Evolutionary conservation across 2,329 filamentous ascomycete genomes (phyloP).

Genomic region (Aspergillus awamori): DNA sequence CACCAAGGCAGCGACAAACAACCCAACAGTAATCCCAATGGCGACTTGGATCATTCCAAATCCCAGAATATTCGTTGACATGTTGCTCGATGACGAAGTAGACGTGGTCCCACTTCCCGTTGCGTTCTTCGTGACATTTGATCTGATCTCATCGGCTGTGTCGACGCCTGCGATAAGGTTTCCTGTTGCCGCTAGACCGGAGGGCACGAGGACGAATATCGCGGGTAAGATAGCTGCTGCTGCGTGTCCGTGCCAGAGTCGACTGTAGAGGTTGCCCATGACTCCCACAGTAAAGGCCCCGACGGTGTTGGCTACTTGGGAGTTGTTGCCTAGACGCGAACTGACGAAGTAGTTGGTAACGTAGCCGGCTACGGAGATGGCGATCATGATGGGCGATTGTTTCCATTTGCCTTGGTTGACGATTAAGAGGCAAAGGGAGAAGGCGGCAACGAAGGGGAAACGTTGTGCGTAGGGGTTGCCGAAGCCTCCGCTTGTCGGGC

Average conservation of each 20-base stretch:
- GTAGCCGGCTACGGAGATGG: constrained; percentile 73
- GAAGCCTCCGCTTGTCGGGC: constrained; percentile 39
- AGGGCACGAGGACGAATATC: constrained; percentile 71
- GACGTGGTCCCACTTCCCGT: neutral
- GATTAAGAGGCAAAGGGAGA: constrained; percentile 72
- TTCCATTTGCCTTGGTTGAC: constrained; percentile 81
- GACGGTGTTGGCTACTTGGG: constrained; percentile 73
- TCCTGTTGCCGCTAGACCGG: constrained; percentile 60
- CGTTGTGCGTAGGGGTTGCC: constrained; percentile 49
- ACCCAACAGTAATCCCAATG: constrained; percentile 51
- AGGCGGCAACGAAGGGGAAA: constrained; percentile 73
- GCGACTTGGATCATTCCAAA: constrained; percentile 53
- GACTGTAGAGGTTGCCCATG: constrained; percentile 75
- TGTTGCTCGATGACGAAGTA: constrained; percentile 24
- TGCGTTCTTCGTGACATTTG: constrained; percentile 27
- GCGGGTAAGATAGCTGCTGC: constrained; percentile 82
- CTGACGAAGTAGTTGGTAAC: constrained; percentile 73
- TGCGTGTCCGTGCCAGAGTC: constrained; percentile 72
- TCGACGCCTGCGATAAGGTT: constrained; percentile 60
- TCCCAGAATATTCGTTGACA: constrained; percentile 47
- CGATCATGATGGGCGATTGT: constrained; percentile 73
- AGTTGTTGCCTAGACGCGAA: constrained; percentile 63
- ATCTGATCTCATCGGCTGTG: constrained; percentile 57
- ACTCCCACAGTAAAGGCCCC: constrained; percentile 77
- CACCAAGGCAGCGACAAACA: constrained; percentile 51